Conservation (phyloP, 352 stramenopile species). For the Phytophthora capsici region DNA sequence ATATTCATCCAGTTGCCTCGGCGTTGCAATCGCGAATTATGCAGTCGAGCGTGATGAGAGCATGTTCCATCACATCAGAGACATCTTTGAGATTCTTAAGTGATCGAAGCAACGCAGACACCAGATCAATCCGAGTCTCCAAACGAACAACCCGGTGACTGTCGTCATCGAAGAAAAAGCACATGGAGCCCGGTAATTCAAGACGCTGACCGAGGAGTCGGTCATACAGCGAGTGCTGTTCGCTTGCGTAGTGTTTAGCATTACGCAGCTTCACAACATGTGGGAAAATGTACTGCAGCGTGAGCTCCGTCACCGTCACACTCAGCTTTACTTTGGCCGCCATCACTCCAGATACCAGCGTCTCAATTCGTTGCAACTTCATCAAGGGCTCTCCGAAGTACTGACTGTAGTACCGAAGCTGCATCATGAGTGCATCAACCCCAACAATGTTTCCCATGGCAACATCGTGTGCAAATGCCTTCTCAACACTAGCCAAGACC, state of each 20-base stretch:
- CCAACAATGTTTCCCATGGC: slow-evolving; percentile 7
- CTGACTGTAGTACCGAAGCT: slow-evolving; percentile 6
- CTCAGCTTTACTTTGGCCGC: not conserved
- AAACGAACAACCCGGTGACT: not conserved
- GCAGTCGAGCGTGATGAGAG: not conserved
- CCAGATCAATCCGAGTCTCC: not conserved
- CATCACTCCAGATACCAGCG: not conserved
- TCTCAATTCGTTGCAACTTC: slow-evolving; percentile 8
- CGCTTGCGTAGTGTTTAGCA: not conserved
- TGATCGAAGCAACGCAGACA: not conserved
- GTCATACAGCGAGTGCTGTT: not conserved
- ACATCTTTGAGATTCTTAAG: not conserved
- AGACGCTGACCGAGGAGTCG: not conserved
- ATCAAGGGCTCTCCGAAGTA: slow-evolving; percentile 13
- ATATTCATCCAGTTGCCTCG: no score
- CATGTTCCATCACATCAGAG: not conserved
- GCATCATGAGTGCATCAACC: not conserved
- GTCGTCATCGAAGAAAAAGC: not conserved
- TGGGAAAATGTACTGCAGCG: slow-evolving; percentile 8
- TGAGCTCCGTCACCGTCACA: slow-evolving; percentile 12
- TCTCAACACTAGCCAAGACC: slow-evolving; percentile 8
- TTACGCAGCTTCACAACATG: not conserved
- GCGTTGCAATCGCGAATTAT: not conserved
- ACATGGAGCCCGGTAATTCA: not conserved
- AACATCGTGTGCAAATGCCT: slow-evolving; percentile 9